A percentile compares a stretch with the other conserved stretches of the same genome.
Evolutionary conservation across 2,329 filamentous ascomycete genomes (phyloP).

Genomic region (Pseudogymnoascus verrucosus): DNA sequence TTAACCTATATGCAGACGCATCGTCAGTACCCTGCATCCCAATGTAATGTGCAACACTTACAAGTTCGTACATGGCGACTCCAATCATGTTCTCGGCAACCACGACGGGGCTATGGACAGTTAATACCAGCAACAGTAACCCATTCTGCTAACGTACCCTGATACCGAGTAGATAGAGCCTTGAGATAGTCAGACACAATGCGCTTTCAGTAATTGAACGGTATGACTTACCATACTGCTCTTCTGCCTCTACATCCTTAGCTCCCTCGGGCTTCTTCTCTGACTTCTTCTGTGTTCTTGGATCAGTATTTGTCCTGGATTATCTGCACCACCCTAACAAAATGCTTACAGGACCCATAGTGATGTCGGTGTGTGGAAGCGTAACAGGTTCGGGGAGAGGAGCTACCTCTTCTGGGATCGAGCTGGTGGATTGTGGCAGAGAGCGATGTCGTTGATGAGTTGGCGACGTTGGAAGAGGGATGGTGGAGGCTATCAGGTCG

Average conservation of each 20-base stretch:
- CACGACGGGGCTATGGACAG: slow-evolving; percentile 69
- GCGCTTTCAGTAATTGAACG: slow-evolving; percentile 10
- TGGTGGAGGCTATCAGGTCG: slow-evolving; percentile 20
- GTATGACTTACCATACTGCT: slow-evolving; percentile 43
- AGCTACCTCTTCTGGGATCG: slow-evolving; percentile 16
- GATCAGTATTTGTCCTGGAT: not conserved
- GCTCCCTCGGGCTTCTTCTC: slow-evolving; percentile 28
- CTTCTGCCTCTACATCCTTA: slow-evolving; percentile 39
- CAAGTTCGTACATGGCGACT: slow-evolving; percentile 99
- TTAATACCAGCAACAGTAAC: slow-evolving; percentile 15
- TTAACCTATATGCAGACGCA: slow-evolving; percentile 57
- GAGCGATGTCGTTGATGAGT: slow-evolving; percentile 14
- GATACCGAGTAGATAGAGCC: slow-evolving; percentile 65
- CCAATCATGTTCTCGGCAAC: slow-evolving; percentile 97
- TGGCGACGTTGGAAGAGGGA: slow-evolving; percentile 27
- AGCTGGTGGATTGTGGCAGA: slow-evolving; percentile 26
- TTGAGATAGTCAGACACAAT: slow-evolving; percentile 24
- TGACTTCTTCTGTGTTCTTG: slow-evolving; percentile 23
- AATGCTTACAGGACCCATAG: slow-evolving; percentile 29
- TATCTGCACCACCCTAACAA: not conserved
- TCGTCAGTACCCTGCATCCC: not conserved
- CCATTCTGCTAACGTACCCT: slow-evolving; percentile 34
- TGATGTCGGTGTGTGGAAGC: slow-evolving; percentile 22
- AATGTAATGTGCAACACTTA: slow-evolving; percentile 37
- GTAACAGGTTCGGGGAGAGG: slow-evolving; percentile 7